Conservation (phyloP, 441 rosid species). For the Rhodomyrtus psidioides region DNA sequence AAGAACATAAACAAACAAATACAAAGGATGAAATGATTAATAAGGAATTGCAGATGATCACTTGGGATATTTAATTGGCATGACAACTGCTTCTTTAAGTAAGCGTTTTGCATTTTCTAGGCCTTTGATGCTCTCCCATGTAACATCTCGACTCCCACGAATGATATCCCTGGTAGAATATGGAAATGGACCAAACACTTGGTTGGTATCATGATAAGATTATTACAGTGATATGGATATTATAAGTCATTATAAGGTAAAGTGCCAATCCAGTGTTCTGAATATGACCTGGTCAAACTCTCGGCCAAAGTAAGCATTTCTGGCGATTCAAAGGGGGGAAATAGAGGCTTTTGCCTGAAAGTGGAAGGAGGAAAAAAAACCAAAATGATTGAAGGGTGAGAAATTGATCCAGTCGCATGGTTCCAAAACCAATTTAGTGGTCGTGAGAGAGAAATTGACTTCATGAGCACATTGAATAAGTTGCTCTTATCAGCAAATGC, state of each 20-base stretch:
- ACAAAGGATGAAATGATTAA: neutral
- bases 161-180: slow-evolving; percentile 62
- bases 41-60: slow-evolving; percentile 19
- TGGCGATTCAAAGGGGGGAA: slow-evolving; percentile 83
- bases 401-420: neutral
- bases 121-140: slow-evolving; percentile 93
- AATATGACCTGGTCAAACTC: slow-evolving; percentile 69
- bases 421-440: neutral
- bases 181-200: neutral
- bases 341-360: slow-evolving; percentile 64
- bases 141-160: slow-evolving; percentile 85
- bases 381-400: neutral
- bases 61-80: slow-evolving; percentile 98
- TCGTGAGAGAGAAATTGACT: neutral
- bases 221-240: neutral
- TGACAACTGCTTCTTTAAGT: slow-evolving; percentile 96
- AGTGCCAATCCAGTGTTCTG: neutral
- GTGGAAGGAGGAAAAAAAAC: neutral
- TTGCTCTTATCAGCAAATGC: neutral
- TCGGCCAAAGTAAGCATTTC: slow-evolving; percentile 77
- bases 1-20: neutral
- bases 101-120: slow-evolving; percentile 76
- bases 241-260: neutral
- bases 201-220: neutral
- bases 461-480: neutral